Base-by-base conservation (phyloP, 345 rosid genomes). In the Iberis pinnata region DNA sequence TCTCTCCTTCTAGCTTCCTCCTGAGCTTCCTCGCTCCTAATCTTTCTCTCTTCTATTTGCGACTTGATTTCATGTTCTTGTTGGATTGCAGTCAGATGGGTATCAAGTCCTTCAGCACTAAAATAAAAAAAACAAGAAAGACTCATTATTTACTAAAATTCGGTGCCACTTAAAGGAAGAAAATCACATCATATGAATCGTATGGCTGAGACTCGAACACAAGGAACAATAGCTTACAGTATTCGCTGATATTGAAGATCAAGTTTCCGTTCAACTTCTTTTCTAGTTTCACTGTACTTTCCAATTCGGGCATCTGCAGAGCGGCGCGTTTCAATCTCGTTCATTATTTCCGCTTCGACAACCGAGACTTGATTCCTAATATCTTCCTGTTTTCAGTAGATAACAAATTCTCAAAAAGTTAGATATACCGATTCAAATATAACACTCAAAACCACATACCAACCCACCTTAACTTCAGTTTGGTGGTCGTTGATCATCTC, bases 31-130 rank as follows among this genome's bases (percentile, higher is more conserved):
- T 84, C 98, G 61, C 61, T 84, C 76, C 77, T 75, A 60, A 88
- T 60, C 76, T 71, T 88, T 69, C 86, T 85, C 73, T 84, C 98
- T 70, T 85, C 96, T 58, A 84, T 81, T 63, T 83, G 95, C 9
- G 89, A 92, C 73, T 78, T 92, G 22, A 74, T 64, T 73, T 84
- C 79, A 70, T 85, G 86, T 26, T 92, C 88, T 56, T 80, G 79
- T 70, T 83, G 98, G 63, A 92, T 51, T 56, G 77, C 81, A 49
- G 95, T 85, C 63, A 92, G 73, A 72, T 92, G 95, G 63, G 76
- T 70, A 71, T 88, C 98, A 49, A 92, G 88, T 61, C 88, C 96
- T 75, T 92, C 95, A 60, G 96, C 96, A 63, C 98, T 88, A 55
- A 9, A 76, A 47, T n/a, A 27, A 56, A 42, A 52, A 18, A 24